Conservation (phyloP, 129 eudicot genomes). For the Arctium minus region DNA sequence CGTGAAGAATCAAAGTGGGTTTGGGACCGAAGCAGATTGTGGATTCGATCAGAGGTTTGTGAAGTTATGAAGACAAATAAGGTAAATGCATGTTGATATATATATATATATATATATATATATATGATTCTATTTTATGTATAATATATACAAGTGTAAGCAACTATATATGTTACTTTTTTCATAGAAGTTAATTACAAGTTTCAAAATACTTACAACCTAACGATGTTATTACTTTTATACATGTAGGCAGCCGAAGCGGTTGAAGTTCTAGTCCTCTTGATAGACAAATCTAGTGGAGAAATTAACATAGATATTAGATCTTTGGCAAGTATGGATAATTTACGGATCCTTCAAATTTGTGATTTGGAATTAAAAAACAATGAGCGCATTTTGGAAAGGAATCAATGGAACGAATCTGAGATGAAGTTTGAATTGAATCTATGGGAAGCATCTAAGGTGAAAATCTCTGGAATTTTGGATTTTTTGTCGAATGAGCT, state of each 20-base stretch:
- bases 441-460: neutral
- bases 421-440: neutral
- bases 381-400: neutral
- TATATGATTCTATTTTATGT: neutral
- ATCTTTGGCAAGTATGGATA: conserved; percentile 14
- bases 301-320: neutral
- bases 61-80: conserved; percentile 1
- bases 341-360: neutral
- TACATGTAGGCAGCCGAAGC: conserved; percentile 7
- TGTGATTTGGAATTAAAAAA: neutral
- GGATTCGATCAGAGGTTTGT: conserved; percentile 13
- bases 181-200: neutral
- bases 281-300: neutral
- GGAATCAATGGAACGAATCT: neutral
- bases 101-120: no score
- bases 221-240: neutral
- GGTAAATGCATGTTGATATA: neutral
- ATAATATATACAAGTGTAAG: neutral
- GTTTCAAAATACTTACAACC: neutral
- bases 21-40: conserved; percentile 8
- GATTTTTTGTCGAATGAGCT: conserved; percentile 6
- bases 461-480: neutral
- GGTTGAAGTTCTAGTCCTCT: conserved; percentile 9
- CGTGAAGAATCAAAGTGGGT: neutral
- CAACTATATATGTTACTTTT: neutral